Evolutionary conservation across 2,329 filamentous ascomycete genomes (phyloP), one percentile per base, ranked within the genome.

Genomic region (Talaromyces piceae): DNA sequence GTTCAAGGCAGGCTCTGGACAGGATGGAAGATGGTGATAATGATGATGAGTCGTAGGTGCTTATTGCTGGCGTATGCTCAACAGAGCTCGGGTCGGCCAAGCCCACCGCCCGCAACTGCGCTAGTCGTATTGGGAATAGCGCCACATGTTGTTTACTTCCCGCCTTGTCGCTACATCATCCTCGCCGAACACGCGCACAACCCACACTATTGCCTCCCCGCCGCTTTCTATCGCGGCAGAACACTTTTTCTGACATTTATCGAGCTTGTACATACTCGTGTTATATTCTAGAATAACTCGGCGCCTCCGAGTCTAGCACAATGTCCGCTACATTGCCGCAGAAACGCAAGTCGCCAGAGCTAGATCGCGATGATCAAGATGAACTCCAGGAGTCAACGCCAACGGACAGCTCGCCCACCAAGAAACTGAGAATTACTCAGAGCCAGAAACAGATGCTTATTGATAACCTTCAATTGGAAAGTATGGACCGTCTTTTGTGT

Each of bases 391-490:
- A 64, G 49, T 65, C 59, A 55, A 72, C 73, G 20, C 73, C 73
- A 7, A 67, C 63, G 26, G 66, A 73, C 65, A 86, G 81, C 61
- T 84, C 85, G 2, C 77, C 79, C 50, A 84, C 79, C 68, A 86
- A 80, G 70, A 77, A 72, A 61, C 71, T 79, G 53, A 81, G 77
- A 41, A 79, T 91, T 56, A 83, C 82, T 3, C 67, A 80, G 51
- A 76, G 77, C 37, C 88, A 95, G 66, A 95, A 95, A 70, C 87
- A 93, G 68, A 86, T 87, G 9, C 73, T 95, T 47, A 85, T 95
- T 53, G 88, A 95, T 62, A 95, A 96, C 61, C 71, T 95, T 33
- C 88, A 95, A 64, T 77, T 95, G 37, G 90, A 96, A 70, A 82
- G 90, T 95, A 77, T 56, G 83, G 67, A 16, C n/a, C 8, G 13